Conservation (phyloP, 1,139 yeast species). For the Taphrina confusa region DNA sequence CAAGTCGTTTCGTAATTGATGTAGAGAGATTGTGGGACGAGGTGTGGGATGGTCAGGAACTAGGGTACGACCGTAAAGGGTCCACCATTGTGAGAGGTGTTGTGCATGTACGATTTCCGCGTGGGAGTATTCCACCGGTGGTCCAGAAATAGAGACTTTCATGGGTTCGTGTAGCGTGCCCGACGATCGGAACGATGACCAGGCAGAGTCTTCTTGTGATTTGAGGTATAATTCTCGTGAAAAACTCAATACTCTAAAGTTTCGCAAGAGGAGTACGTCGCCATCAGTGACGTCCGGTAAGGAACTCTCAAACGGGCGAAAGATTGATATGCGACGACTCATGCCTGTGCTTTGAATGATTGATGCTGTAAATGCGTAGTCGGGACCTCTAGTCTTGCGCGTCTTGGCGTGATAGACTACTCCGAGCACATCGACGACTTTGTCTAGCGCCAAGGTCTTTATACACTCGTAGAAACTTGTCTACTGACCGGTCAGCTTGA, state of each 20-base stretch:
- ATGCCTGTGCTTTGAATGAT: neutral
- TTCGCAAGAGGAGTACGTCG: conserved; percentile 13
- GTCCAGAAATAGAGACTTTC: neutral
- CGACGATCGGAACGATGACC: conserved; percentile 6
- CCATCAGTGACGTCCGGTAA: conserved; percentile 6
- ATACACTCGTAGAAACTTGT: conserved; percentile 2
- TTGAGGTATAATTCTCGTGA: conserved; percentile 3
- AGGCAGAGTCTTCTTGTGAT: conserved; percentile 17
- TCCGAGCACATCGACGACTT: neutral
- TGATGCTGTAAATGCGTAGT: neutral
- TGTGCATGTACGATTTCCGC: conserved; percentile 14
- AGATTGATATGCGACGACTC: conserved; percentile 7
- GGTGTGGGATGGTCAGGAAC: neutral
- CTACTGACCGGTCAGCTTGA: conserved; percentile 5
- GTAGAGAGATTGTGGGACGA: neutral
- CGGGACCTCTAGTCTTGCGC: conserved; percentile 13
- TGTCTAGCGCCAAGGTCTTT: neutral
- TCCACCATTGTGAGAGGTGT: conserved; percentile 12
- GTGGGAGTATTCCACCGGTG: conserved; percentile 26
- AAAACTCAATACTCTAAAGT: conserved; percentile 7
- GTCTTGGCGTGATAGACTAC: neutral
- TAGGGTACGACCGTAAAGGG: neutral
- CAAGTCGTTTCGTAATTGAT: neutral
- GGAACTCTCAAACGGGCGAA: conserved; percentile 10
- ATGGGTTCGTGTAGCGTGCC: no score